Conservation (phyloP, 2,329 filamentous ascomycete genomes). For the Talaromyces piceae region DNA sequence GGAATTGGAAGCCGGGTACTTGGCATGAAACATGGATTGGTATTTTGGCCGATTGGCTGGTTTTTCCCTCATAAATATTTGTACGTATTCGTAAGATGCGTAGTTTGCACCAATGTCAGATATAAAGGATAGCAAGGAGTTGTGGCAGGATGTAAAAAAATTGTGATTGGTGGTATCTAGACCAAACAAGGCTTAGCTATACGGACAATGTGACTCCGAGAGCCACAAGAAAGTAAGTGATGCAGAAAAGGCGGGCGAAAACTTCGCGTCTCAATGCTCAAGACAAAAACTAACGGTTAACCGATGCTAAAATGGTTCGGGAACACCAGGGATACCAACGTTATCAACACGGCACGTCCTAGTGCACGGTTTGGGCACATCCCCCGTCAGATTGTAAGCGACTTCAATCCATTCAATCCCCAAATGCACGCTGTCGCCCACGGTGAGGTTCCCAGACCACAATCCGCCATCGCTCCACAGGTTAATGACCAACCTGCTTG, state of each 20-base stretch:
- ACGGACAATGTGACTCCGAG: too few species aligned
- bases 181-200: too few species aligned
- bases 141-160: neutral
- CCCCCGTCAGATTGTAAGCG: conserved; percentile 29
- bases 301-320: conserved; percentile 1
- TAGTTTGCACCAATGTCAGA: too few species aligned
- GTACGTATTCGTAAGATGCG: neutral
- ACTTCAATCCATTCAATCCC: conserved; percentile 38
- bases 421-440: conserved; percentile 30
- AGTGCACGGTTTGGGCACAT: conserved; percentile 6
- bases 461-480: conserved; percentile 37
- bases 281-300: too few species aligned
- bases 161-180: neutral
- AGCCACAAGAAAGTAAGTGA: too few species aligned
- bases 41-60: too few species aligned
- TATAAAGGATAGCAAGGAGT: too few species aligned
- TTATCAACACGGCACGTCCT: conserved; percentile 16
- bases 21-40: neutral
- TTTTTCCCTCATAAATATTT: neutral
- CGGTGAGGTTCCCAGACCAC: conserved; percentile 35
- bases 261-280: too few species aligned
- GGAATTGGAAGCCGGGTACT: neutral
- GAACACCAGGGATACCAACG: conserved; percentile 12
- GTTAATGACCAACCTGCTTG: conserved; percentile 33
- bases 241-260: too few species aligned